These are phyloP conservation scores for Chaetomium fimeti DNA, from an alignment of 495 filamentous ascomycete genomes.

Conservation along the genomic window DNA sequence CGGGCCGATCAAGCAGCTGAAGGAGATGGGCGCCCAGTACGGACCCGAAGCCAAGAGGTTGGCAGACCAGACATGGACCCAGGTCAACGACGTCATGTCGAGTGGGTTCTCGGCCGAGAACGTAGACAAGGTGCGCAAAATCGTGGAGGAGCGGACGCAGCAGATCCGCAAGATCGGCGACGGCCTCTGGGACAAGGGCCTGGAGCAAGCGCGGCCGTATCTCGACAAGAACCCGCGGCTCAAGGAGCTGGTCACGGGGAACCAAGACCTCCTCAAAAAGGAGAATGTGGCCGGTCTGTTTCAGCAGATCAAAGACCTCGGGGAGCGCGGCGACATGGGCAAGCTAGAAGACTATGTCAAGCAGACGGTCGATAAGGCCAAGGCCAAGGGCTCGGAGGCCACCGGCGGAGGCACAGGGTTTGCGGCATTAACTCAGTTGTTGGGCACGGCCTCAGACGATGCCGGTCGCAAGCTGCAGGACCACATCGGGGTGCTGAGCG, in stretches of 20 bases:
- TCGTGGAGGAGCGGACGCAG: constrained; percentile 64
- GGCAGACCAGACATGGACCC: constrained; percentile 62
- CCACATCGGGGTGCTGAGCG: constrained; percentile 54
- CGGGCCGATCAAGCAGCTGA: constrained; percentile 59
- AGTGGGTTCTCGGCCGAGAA: constrained; percentile 51
- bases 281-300: constrained; percentile 57
- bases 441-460: constrained; percentile 32
- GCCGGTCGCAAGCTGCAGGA: constrained; percentile 52
- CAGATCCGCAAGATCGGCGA: constrained; percentile 61
- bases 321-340: constrained; percentile 53
- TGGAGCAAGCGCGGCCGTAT: constrained; percentile 59
- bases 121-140: constrained; percentile 52
- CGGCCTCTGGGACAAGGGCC: constrained; percentile 61
- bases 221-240: constrained; percentile 66
- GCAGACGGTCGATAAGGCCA: constrained; percentile 53
- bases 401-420: constrained; percentile 20
- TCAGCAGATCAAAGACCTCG: constrained; percentile 53
- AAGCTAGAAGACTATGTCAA: constrained; percentile 59
- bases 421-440: constrained; percentile 24
- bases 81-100: constrained; percentile 56
- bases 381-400: constrained; percentile 38
- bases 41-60: constrained; percentile 69
- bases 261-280: constrained; percentile 58
- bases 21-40: constrained; percentile 60
- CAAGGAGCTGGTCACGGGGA: constrained; percentile 62